A percentile compares a stretch with the other conserved stretches of the same genome.
Conservation (phyloP, 768 basidiomycete genomes). For the Russula brevipes region DNA sequence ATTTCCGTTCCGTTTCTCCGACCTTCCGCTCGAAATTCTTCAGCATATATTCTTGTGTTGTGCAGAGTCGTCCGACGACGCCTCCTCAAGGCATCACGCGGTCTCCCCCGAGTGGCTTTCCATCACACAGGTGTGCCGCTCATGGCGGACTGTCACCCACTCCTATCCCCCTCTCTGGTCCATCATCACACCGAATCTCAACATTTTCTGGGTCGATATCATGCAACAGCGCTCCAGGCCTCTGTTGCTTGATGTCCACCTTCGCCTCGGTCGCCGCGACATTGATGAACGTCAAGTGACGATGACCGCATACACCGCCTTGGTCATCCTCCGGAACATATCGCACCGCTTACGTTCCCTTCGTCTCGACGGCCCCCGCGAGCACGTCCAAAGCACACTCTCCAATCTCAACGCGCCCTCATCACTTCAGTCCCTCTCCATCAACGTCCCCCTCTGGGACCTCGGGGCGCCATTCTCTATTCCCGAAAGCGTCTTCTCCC, state of each 20-base stretch:
- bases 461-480: not conserved
- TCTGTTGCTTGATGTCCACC: slow-evolving; percentile 13
- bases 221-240: slow-evolving; percentile 9
- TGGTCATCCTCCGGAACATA: not conserved
- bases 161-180: slow-evolving; percentile 10
- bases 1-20: slow-evolving; percentile 13
- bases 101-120: slow-evolving; percentile 15
- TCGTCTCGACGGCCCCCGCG: slow-evolving; percentile 11
- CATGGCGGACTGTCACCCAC: slow-evolving; percentile 8
- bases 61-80: slow-evolving; percentile 3
- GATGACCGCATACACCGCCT: not conserved
- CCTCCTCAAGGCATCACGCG: not conserved
- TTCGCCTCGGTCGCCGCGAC: slow-evolving; percentile 10
- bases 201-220: slow-evolving; percentile 7
- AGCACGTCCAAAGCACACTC: slow-evolving; percentile 2
- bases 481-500: slow-evolving; percentile 2
- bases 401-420: not conserved
- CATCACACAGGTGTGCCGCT: slow-evolving; percentile 18
- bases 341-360: slow-evolving; percentile 12
- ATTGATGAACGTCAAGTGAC: slow-evolving; percentile 9
- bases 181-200: slow-evolving; percentile 15
- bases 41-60: slow-evolving; percentile 13
- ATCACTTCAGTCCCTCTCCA: not conserved
- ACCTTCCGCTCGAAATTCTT: slow-evolving; percentile 13
- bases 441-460: slow-evolving; percentile 15